Conservation (phyloP, 2,329 filamentous ascomycete species). For the Fusarium sp. region DNA sequence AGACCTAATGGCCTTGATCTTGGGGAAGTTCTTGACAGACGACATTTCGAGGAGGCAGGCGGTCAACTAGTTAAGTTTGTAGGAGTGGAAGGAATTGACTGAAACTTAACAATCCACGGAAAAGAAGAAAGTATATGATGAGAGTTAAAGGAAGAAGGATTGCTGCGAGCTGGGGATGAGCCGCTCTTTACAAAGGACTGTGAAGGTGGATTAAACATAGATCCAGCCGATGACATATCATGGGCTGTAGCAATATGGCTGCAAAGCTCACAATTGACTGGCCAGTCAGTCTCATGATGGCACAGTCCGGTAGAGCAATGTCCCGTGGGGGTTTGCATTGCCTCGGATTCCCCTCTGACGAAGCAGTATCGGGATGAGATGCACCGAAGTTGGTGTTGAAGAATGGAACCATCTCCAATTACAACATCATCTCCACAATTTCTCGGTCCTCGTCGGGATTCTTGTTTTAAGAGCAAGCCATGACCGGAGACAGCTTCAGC, state of each 20-base stretch:
- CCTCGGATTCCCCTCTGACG: slow-evolving; percentile 34
- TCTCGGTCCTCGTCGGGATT: slow-evolving; percentile 38
- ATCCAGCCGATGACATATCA: slow-evolving; percentile 23
- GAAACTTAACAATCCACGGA: not conserved
- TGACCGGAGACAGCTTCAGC: slow-evolving; percentile 10
- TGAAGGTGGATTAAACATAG: slow-evolving; percentile 30
- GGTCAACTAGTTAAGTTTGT: not conserved
- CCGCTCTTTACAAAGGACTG: slow-evolving; percentile 40
- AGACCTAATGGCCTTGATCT: slow-evolving; percentile 79
- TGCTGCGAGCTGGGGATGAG: slow-evolving; percentile 24
- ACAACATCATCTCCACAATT: slow-evolving; percentile 32
- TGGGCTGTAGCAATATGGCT: slow-evolving; percentile 6
- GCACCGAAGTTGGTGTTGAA: slow-evolving; percentile 35
- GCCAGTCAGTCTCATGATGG: slow-evolving; percentile 35
- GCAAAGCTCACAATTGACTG: slow-evolving; percentile 23
- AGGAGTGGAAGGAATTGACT: not conserved
- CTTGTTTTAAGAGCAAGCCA: slow-evolving; percentile 9
- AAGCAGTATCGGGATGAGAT: slow-evolving; percentile 38
- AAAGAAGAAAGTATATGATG: slow-evolving; percentile 2
- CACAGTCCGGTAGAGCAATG: slow-evolving; percentile 26
- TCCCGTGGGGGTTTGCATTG: slow-evolving; percentile 1
- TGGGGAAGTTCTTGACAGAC: slow-evolving; percentile 72
- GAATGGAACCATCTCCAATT: slow-evolving; percentile 36
- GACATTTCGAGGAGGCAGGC: slow-evolving; percentile 54
- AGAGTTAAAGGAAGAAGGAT: slow-evolving; percentile 3